phyloP scores from a whole-genome alignment of 2,329 filamentous ascomycete genomes.

The Clonostachys sp. region DNA sequence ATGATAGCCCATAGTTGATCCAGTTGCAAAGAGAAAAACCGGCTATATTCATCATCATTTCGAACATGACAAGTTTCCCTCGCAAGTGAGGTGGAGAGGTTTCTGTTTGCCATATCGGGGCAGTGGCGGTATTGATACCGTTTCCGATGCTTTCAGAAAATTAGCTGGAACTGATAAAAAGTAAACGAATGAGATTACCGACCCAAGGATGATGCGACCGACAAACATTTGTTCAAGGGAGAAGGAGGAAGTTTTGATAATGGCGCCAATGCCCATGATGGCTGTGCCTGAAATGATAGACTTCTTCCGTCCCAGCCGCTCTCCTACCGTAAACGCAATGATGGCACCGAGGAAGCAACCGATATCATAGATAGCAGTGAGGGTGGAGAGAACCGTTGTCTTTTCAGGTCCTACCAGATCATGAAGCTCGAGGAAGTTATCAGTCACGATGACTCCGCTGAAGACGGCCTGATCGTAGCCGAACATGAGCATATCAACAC shows the following conservation, averaged over 20 bases:
- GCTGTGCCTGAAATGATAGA: constrained; percentile 22
- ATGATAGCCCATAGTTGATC: constrained; percentile 22
- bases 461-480: constrained; percentile 20
- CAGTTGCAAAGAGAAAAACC: constrained; percentile 23
- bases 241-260: constrained; percentile 14
- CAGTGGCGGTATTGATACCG: constrained; percentile 9
- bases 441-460: constrained; percentile 16
- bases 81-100: constrained; percentile 16
- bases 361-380: constrained; percentile 19
- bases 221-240: constrained; percentile 15
- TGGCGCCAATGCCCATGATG: constrained; percentile 20
- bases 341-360: constrained; percentile 20
- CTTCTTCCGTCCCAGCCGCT: constrained; percentile 20
- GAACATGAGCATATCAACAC: constrained; percentile 13
- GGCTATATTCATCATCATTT: constrained; percentile 16
- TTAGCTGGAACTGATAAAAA: too few species aligned
- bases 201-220: constrained; percentile 16
- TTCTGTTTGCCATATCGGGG: constrained; percentile 19
- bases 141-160: constrained; percentile 20
- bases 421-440: constrained; percentile 15
- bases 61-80: constrained; percentile 17
- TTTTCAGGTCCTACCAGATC: constrained; percentile 29
- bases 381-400: constrained; percentile 13
- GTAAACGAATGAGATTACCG: background rate
- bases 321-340: constrained; percentile 18